These are phyloP conservation scores for Vitis amurensis DNA, from an alignment of 164 flowering plant genomes.

Conservation along the genomic window DNA sequence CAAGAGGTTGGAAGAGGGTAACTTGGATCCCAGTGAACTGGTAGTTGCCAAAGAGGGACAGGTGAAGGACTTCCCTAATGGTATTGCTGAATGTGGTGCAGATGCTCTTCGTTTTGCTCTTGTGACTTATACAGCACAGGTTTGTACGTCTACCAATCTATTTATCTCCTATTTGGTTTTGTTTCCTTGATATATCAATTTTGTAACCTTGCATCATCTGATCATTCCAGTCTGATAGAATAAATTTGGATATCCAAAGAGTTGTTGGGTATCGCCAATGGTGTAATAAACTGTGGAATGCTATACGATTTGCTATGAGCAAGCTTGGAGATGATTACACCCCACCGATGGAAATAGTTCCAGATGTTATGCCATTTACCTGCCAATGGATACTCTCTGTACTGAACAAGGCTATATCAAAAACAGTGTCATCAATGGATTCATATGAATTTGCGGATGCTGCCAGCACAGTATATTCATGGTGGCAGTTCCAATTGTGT, in stretches of 20 bases:
- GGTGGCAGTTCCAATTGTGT: conserved; percentile 97
- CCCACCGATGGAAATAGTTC: conserved; percentile 46
- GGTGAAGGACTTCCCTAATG: conserved; percentile 77
- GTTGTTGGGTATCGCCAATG: conserved; percentile 98
- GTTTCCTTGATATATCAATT: background rate
- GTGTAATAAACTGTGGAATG: conserved; percentile 99
- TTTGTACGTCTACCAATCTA: conserved; percentile 14
- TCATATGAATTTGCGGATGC: conserved; percentile 87
- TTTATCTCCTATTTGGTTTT: background rate
- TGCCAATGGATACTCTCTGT: conserved; percentile 95
- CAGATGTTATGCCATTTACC: conserved; percentile 59
- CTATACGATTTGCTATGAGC: conserved; percentile 83
- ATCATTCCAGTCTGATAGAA: conserved; percentile 80
- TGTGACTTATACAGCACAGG: conserved; percentile 95
- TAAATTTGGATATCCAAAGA: conserved; percentile 89
- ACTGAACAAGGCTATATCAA: conserved; percentile 76
- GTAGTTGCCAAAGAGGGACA: conserved; percentile 78
- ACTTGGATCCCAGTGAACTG: conserved; percentile 66
- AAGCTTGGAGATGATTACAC: conserved; percentile 73
- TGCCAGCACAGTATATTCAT: conserved; percentile 69
- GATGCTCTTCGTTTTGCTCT: conserved; percentile 88
- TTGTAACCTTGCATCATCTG: conserved; percentile 1
- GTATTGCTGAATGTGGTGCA: conserved; percentile 92
- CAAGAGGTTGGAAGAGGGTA: conserved; percentile 85
- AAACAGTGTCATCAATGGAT: conserved; percentile 63